Evolutionary conservation across 768 basidiomycete genomes (phyloP).

Genomic region (Russula earlei): DNA sequence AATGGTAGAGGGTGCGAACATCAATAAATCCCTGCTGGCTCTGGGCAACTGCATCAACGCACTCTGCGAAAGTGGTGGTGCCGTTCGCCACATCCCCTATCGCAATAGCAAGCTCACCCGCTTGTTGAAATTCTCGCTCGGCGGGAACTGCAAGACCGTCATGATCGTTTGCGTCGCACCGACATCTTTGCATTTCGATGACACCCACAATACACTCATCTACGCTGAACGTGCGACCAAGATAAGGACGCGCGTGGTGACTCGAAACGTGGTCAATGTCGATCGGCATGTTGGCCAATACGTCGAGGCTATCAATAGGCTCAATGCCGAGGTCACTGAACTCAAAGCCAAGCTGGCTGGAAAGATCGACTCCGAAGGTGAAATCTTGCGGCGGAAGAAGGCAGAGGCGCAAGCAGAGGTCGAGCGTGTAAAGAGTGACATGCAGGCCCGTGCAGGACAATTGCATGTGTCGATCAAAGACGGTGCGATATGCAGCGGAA

Average conservation of each 20-base stretch:
- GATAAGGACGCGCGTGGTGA: conserved; percentile 96
- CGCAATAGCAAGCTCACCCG: conserved; percentile 98
- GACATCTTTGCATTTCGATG: conserved; percentile 91
- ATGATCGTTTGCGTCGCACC: conserved; percentile 99
- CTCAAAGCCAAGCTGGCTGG: conserved; percentile 80
- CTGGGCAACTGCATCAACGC: conserved; percentile 98
- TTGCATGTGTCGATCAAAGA: conserved; percentile 62
- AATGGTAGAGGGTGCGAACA: conserved; percentile 98
- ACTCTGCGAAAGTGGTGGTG: conserved; percentile 87
- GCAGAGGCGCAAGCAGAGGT: conserved; percentile 65
- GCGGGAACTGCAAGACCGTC: conserved; percentile 98
- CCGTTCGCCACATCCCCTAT: conserved; percentile 86
- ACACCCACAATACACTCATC: conserved; percentile 95
- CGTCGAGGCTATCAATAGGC: conserved; percentile 85
- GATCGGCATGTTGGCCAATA: conserved; percentile 93
- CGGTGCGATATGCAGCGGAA: conserved; percentile 65
- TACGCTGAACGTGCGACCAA: conserved; percentile 98
- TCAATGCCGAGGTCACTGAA: conserved; percentile 74
- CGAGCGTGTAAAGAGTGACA: conserved; percentile 62
- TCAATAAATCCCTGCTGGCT: conserved; percentile 96
- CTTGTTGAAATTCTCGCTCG: conserved; percentile 92
- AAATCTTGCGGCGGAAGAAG: conserved; percentile 55
- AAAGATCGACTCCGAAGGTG: conserved; percentile 52
- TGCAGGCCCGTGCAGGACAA: conserved; percentile 62
- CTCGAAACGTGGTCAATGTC: conserved; percentile 90